Conservation (phyloP, 2,329 filamentous ascomycete genomes). For the Penicillium decumbens region DNA sequence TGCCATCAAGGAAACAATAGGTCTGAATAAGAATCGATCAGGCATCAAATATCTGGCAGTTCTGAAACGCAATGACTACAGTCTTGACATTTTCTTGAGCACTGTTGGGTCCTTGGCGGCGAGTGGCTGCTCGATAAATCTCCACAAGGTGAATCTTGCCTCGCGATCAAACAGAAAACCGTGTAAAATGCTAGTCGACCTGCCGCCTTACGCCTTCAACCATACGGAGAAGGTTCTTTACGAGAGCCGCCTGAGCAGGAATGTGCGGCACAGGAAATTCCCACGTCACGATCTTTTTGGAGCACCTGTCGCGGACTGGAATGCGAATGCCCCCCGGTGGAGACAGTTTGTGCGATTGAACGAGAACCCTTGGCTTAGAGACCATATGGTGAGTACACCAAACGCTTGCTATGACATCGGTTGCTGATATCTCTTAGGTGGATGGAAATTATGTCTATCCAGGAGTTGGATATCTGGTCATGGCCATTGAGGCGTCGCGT, state of each 20-base stretch:
- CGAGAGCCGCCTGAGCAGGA: conserved; percentile 28
- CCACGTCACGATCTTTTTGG: conserved; percentile 32
- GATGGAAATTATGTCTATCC: conserved; percentile 25
- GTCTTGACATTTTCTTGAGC: conserved; percentile 16
- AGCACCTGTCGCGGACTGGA: conserved; percentile 29
- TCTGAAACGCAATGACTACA: conserved; percentile 24
- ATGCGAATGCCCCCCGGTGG: conserved; percentile 26
- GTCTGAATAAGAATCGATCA: not conserved
- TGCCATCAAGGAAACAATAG: conserved; percentile 26
- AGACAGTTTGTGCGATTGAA: conserved; percentile 27
- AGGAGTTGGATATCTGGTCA: conserved; percentile 27
- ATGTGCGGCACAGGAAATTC: conserved; percentile 23
- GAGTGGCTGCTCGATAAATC: conserved; percentile 20
- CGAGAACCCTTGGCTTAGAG: conserved; percentile 31
- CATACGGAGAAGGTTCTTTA: conserved; percentile 22
- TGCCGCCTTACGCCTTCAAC: conserved; percentile 31
- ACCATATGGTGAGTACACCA: conserved; percentile 23
- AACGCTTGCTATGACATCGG: accelerated
- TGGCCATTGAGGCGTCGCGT: conserved; percentile 29
- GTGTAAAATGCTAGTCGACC: conserved; percentile 20
- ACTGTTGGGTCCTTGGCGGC: conserved; percentile 20
- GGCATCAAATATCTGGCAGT: conserved; percentile 22
- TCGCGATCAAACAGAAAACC: not conserved
- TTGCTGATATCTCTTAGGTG: conserved; percentile 12
- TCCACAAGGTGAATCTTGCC: conserved; percentile 25